Percentiles rank a stretch among this genome's conserved stretches.
These are phyloP conservation scores for Xylaria sp. DNA, from an alignment of 2,329 filamentous ascomycete species.

Conservation along the genomic window DNA sequence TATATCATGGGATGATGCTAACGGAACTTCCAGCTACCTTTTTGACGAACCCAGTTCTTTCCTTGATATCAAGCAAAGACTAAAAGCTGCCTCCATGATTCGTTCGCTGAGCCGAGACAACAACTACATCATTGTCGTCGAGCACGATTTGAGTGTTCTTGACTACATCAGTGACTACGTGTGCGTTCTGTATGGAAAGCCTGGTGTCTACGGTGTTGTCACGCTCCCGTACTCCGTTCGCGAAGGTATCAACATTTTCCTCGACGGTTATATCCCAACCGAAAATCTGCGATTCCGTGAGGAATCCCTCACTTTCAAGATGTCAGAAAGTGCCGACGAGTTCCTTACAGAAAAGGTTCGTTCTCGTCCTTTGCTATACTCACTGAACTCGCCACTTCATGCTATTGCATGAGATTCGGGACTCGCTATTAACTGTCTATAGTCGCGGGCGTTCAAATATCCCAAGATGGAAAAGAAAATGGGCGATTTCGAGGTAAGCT, in stretches of 20 bases:
- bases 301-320: not conserved
- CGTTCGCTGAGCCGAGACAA: not conserved
- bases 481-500: not conserved
- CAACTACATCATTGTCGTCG: not conserved
- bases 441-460: not conserved
- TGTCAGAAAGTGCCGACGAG: not conserved
- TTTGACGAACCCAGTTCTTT: conserved; percentile 95
- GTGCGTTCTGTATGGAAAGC: not conserved
- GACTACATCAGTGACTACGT: not conserved
- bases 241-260: not conserved
- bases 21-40: conserved; percentile 69
- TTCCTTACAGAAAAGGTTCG: not conserved
- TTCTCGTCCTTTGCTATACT: no score
- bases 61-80: not conserved
- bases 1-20: not conserved
- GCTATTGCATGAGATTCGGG: not conserved
- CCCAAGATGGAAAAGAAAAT: not conserved
- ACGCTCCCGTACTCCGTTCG: not conserved
- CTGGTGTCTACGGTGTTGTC: not conserved
- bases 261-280: not conserved
- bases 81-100: not conserved
- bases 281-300: not conserved
- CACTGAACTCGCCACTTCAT: no score
- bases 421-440: not conserved
- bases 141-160: not conserved